These are phyloP conservation scores for Anthracocystis setariae DNA, from an alignment of 1,284 basidiomycete genomes.

Conservation along the genomic window DNA sequence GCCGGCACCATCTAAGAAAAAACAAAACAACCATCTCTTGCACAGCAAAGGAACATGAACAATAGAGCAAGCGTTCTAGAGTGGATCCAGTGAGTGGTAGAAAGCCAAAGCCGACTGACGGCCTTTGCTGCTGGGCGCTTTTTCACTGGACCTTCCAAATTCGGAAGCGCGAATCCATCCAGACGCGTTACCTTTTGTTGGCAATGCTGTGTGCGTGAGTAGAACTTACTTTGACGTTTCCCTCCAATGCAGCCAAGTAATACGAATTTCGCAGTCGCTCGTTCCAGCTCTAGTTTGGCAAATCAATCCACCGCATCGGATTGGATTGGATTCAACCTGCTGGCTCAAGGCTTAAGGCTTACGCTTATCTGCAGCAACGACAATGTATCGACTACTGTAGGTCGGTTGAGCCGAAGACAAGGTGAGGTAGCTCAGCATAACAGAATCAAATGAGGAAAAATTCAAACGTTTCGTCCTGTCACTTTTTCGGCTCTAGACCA, in stretches of 20 bases:
- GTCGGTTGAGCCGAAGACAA: background rate
- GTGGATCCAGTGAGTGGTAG: too few relatives aligned
- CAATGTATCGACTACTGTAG: background rate
- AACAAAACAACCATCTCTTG: too few relatives aligned
- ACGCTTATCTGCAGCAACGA: background rate
- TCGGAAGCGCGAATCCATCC: slow-evolving; percentile 11
- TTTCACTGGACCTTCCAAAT: slow-evolving; percentile 22
- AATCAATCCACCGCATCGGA: too few relatives aligned
- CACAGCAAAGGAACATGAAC: too few relatives aligned
- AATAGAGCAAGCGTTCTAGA: too few relatives aligned
- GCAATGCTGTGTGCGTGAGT: background rate
- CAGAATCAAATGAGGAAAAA: background rate
- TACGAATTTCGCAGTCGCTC: too few relatives aligned
- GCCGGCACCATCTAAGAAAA: too few relatives aligned
- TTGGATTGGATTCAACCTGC: background rate
- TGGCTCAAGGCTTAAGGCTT: background rate
- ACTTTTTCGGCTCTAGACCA: background rate
- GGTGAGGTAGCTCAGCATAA: background rate
- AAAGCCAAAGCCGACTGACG: too few relatives aligned
- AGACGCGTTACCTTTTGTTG: slow-evolving; percentile 11
- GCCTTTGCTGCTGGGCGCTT: too few relatives aligned
- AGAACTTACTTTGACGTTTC: slow-evolving; percentile 25
- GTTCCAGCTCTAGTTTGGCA: too few relatives aligned
- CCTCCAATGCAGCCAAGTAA: too few relatives aligned
- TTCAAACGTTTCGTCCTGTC: background rate